Evolutionary conservation across 257 asterid genomes (phyloP), one percentile per base, ranked within the genome.

Genomic region (Lycium barbarum): DNA sequence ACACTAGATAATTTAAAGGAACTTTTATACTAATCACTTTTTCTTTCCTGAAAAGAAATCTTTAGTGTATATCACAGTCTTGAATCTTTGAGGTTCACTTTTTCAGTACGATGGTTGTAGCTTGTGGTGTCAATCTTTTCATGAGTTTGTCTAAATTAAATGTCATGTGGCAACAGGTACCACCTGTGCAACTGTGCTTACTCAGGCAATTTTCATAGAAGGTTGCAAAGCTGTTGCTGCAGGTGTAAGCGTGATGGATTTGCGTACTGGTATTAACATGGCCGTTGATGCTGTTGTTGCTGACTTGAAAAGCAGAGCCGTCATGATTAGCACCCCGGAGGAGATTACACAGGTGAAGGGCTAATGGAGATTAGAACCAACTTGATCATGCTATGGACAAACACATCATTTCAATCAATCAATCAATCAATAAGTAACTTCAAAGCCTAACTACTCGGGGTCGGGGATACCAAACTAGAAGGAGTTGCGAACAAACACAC

Each of bases 181-280:
- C 38, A 95, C 99, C 81, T 95, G 99, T 89, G 99, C 99, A 33
- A 94, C 98, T 33, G 98, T 94, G 81, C 90, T 94, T 88, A 92
- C 97, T 84, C 99, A 95, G 88, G 95, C 98, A 83, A 94, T 95
- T 88, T 94, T 92, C 88, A 78, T 88, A 83, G 99, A 95, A 91
- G 99, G 99, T 82, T 93, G 96, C 93, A 95, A 95, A 87, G 93
- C 97, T 43, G 92, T 90, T 83, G 95, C 97, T 67, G 95, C 95
- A 8, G 98, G 99, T 88, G 92, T 94, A 74, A 95, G 89, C 88
- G 99, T 92, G 79, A 93, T 95, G 98, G 98, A 95, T 91, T 85
- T 95, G 86, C 97, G 99, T 61, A 93, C 82, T 88, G 99, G 99
- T 82, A 92, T 95, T 85, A 93, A 91, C 89, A 83, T 92, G 93